Base-by-base conservation (phyloP, 2,329 filamentous ascomycete genomes). In the Clonostachys chloroleuca region DNA sequence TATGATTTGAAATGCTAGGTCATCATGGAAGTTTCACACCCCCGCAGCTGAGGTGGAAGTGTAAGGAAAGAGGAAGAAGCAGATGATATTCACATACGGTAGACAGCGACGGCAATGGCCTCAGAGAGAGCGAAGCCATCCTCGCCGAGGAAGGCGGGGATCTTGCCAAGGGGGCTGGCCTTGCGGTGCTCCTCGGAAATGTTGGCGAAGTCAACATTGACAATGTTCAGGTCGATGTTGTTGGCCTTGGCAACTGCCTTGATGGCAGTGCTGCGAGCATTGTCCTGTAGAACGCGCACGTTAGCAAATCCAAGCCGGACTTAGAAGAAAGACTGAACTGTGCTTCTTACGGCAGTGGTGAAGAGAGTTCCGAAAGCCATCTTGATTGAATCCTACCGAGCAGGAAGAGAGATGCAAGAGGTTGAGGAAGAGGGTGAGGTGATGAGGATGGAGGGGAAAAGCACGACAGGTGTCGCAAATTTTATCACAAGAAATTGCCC, bases 321-420 rank as follows among this genome's bases (percentile, higher is more conserved):
- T 17, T 50, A 45, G 51, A 16, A 49, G n/a, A 10, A 13, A 34
- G 34, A 12, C n/a, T 34, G n/a, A 20, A 45, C 7, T 30, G 24
- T 33, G 18, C 37, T 47, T 51, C 71, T 60, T 85, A 95, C 92
- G 76, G 82, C 69, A 72, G 81, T 83, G 69, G 87, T 88, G 84
- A 94, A 97, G 67, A 99, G 84, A 81, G 95, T 99, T 78, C 94
- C 94, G 83, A 99, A 97, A 69, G 89, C 81, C 87, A 95, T 95
- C 72, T 81, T 89, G 77, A 69, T 64, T 66, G 55, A 50, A 56
- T 53, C 56, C 55, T 50, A 51, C 36, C 42, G 35, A 54, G 54
- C 53, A 59, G 57, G 50, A 58, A 50, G 54, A 30, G 24, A 30
- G 24, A 30, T 30, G 24, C 24, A 30, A 59, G 51, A 58, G 59